phyloP scores from a whole-genome alignment of 495 filamentous ascomycete species.

The Neurospora sp. region DNA sequence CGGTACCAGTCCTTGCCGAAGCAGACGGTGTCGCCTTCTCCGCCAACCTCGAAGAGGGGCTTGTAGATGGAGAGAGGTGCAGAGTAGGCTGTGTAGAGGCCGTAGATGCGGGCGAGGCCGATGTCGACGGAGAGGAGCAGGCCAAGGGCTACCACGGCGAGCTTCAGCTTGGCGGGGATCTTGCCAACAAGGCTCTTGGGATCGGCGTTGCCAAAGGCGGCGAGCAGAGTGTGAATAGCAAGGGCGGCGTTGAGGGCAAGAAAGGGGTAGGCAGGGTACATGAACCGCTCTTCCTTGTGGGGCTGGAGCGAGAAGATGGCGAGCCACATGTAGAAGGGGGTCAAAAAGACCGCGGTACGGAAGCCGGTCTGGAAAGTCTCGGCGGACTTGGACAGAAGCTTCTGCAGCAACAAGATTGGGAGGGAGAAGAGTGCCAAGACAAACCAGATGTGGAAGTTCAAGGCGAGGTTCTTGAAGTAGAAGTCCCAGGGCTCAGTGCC shows the following conservation, averaged over 20 bases:
- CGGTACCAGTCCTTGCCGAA: slow-evolving; percentile 98
- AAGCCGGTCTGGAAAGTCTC: slow-evolving; percentile 41
- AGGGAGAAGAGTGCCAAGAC: slow-evolving; percentile 65
- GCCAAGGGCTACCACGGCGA: slow-evolving; percentile 43
- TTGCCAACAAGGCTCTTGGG: slow-evolving; percentile 53
- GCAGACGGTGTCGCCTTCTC: slow-evolving; percentile 63
- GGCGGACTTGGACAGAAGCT: slow-evolving; percentile 30
- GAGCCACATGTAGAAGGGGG: slow-evolving; percentile 93
- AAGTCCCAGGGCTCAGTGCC: slow-evolving; percentile 97
- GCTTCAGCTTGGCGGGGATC: slow-evolving; percentile 61
- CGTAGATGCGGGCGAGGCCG: slow-evolving; percentile 63
- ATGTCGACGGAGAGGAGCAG: slow-evolving; percentile 51
- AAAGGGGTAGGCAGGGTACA: slow-evolving; percentile 93
- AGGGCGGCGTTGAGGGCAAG: slow-evolving; percentile 89
- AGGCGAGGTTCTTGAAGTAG: slow-evolving; percentile 79
- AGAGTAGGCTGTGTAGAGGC: slow-evolving; percentile 74
- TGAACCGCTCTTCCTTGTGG: slow-evolving; percentile 98
- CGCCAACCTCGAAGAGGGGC: slow-evolving; percentile 38
- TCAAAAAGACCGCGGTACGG: slow-evolving; percentile 63
- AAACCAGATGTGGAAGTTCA: slow-evolving; percentile 97
- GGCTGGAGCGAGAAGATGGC: slow-evolving; percentile 82
- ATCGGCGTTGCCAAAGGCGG: slow-evolving; percentile 59
- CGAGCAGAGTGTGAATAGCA: slow-evolving; percentile 65
- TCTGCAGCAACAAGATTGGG: slow-evolving; percentile 48
- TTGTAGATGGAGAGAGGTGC: slow-evolving; percentile 73